Base-by-base conservation (phyloP, 306 rosid genomes). In the Crotalaria pallida region DNA sequence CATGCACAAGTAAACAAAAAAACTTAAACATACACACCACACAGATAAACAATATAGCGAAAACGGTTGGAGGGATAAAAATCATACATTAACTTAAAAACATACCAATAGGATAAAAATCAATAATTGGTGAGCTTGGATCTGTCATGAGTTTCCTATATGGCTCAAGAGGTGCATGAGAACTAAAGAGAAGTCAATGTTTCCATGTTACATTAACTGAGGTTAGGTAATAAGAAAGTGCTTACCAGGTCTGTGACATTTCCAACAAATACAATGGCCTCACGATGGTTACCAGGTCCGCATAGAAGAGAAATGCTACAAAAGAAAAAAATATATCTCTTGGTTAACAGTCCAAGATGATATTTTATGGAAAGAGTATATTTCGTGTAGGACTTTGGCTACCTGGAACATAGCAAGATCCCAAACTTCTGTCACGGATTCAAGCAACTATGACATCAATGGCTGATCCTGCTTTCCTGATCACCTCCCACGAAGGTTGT, bases 361-460 rank as follows among this genome's bases (percentile, higher is more conserved):
- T 29, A 51, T 58, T 50, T 41, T 68, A 10, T n/a, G 68, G 41
- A 24, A 31, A 67, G 34, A 73, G 24, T 18, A 27, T 58, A 73
- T 22, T 47, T 60, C 34, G 45, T 47, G 36, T 26, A 76, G 69
- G 24, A 44, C 36, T 17, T 63, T 41, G 71, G 59, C 58, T 81
- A 95, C 99, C 99, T 74, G 97, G 99, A 91, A 97, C 99, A 95
- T 95, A 49, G 99, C 99, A 87, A 95, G 95, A 83, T 81, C 92
- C 99, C 99, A 95, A 24, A 95, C 99, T 87, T 95, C 91, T 18
- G 62, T 71, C 66, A 95, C 99, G 17, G 99, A 95, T 71, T 88
- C 91, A 76, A 95, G n/a, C 67, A 49, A 13, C 41, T 17, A 23
- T 55, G 62, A 69, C 75, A 52, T 75, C 57, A 10, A 48, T 59